phyloP scores from a whole-genome alignment of 2,329 filamentous ascomycete species.

The Alternaria panax region DNA sequence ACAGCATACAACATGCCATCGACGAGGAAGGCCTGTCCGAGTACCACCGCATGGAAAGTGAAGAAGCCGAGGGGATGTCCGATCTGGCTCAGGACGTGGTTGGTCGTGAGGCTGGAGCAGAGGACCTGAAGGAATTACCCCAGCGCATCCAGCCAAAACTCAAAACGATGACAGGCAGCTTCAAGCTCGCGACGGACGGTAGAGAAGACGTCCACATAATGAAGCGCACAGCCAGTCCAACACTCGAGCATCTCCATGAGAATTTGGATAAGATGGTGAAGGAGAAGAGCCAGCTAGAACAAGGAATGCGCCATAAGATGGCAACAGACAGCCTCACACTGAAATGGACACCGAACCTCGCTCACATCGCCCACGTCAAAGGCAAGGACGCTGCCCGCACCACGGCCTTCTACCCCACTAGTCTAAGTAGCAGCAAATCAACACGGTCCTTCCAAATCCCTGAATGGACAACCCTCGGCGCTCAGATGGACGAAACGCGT shows the following conservation, averaged over 20 bases:
- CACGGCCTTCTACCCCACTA: slow-evolving; percentile 53
- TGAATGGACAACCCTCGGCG: slow-evolving; percentile 84
- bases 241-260: slow-evolving; percentile 71
- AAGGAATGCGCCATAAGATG: slow-evolving; percentile 68
- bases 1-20: slow-evolving; percentile 77
- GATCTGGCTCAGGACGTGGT: slow-evolving; percentile 77
- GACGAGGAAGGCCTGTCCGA: slow-evolving; percentile 90
- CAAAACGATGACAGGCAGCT: slow-evolving; percentile 40
- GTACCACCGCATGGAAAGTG: slow-evolving; percentile 78
- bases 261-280: slow-evolving; percentile 67
- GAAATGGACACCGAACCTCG: slow-evolving; percentile 84
- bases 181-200: slow-evolving; percentile 47
- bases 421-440: slow-evolving; percentile 79
- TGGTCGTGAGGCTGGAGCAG: slow-evolving; percentile 67
- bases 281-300: slow-evolving; percentile 68
- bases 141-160: slow-evolving; percentile 48
- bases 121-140: slow-evolving; percentile 56
- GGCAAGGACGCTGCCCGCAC: slow-evolving; percentile 69
- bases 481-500: slow-evolving; percentile 77
- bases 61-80: slow-evolving; percentile 73
- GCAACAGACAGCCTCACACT: slow-evolving; percentile 67
- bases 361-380: slow-evolving; percentile 90
- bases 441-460: slow-evolving; percentile 85
- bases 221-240: slow-evolving; percentile 69
- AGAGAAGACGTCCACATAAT: slow-evolving; percentile 68